Evolutionary conservation across 306 rosid genomes (phyloP), one percentile per base, ranked within the genome.

Genomic region (Sicyos baderoa): DNA sequence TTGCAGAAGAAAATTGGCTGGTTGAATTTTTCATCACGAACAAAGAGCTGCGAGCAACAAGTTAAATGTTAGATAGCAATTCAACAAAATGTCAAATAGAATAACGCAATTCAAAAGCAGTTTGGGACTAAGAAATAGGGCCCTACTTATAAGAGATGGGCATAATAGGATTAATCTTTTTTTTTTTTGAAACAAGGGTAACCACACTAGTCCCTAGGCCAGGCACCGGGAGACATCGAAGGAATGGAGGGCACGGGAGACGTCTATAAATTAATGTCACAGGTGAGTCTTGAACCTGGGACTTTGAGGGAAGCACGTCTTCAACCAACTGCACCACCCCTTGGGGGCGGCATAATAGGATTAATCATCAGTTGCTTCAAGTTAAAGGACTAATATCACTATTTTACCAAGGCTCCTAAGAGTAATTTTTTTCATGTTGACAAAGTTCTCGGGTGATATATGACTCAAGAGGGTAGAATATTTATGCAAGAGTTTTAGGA

Each of bases 1-100:
- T 94, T 94, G 90, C 99, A 94, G 86, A 81, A 85, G 74, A 94
- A 94, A 50, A 94, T 83, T 57, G 99, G 99, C 79, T 94, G 99
- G 79, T 94, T 90, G 77, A 94, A 94, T 76, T 90, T 90, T 77
- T 94, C 99, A 61, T 82, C 86, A 56, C 70, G 87, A 75, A 88
- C 77, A 65, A 74, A 85, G 63, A 94, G 90, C 99, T 94, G 95
- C 89, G 85, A 23, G 35, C 60, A 78, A 29, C 52, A 47, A 42
- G 47, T 9, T 58, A 40, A 18, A 60, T 10, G 27, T 40, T 10
- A 79, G 32, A 32, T 37, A 21, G 53, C 7, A 42, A 64, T 11
- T 15, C 53, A 42, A 63, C 5, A 74, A 74, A 65, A 23, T 19
- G 55, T 14, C 45, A 37, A 27, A 54, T 37, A 35, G 54, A 40